Evolutionary conservation across 306 rosid species (phyloP), one percentile per base, ranked within the genome.

Genomic region (Prunus salicina): DNA sequence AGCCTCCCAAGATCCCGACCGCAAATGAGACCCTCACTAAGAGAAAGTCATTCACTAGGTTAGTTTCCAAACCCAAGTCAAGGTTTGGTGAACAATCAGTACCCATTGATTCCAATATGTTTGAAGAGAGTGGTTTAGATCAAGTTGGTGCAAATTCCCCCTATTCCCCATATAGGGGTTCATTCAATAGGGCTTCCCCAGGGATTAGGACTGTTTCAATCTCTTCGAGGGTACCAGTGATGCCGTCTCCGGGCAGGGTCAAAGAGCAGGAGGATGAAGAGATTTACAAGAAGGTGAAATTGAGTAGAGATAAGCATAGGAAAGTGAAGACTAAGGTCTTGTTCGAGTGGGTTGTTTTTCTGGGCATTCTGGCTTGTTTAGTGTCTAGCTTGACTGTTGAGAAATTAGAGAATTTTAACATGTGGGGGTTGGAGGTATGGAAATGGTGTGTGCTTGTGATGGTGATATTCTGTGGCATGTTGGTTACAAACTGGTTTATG

Each of bases 401-500:
- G 20, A 79, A 71, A 41, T 64, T 89, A 64, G 60, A 55, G 79
- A 71, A 49, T 12, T 8, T 6, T 0, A 61, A 5, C 65, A 67
- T 87, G 74, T 89, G 97, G 97, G 89, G 87, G 11, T 72, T 90
- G 78, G 87, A 73, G 80, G 27, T 90, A 58, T 95, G 98, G 98
- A 92, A 89, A 81, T 95, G 97, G 98, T 84, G 88, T 79, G 88
- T 89, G 67, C 89, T 92, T 78, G 78, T 89, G 69, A 75, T 86
- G 87, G 98, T 88, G 74, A 89, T 79, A 64, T 88, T 92, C 80
- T 92, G 87, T 79, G 99, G 99, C 53, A 66, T 89, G 92, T 67
- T 91, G 81, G 79, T 91, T 73, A 88, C 93, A 2, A 82, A 74
- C n/a, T 88, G 97, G 99, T 70, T 92, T 76, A 96, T 92, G 92